phyloP scores from a whole-genome alignment of 2,329 filamentous ascomycete genomes.

The Fusarium nodosum region DNA sequence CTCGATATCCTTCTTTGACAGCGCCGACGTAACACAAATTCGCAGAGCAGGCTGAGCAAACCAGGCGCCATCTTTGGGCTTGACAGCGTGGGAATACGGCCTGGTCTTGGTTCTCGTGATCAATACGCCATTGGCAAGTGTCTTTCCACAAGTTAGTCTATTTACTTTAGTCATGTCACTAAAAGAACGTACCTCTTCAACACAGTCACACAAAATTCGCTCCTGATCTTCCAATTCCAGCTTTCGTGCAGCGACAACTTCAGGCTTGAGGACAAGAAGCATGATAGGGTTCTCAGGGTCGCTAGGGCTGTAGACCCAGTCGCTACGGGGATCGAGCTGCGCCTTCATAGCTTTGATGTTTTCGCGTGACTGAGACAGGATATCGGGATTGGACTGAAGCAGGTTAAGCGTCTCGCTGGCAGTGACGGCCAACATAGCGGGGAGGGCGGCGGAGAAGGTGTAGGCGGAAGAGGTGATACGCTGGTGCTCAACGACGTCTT shows the following conservation, averaged over 20 bases:
- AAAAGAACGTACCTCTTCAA: slow-evolving; percentile 85
- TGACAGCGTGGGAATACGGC: slow-evolving; percentile 73
- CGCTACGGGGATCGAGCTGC: slow-evolving; percentile 91
- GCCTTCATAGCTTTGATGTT: slow-evolving; percentile 87
- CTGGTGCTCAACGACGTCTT: slow-evolving; percentile 95
- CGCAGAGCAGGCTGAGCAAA: slow-evolving; percentile 86
- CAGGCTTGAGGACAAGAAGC: slow-evolving; percentile 84
- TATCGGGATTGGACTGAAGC: slow-evolving; percentile 87
- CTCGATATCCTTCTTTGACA: slow-evolving; percentile 95
- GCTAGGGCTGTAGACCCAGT: slow-evolving; percentile 90
- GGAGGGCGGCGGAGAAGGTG: slow-evolving; percentile 94
- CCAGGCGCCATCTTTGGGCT: slow-evolving; percentile 77
- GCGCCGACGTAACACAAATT: slow-evolving; percentile 87
- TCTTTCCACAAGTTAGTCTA: slow-evolving; percentile 62
- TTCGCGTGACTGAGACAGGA: slow-evolving; percentile 82
- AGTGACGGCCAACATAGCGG: slow-evolving; percentile 94
- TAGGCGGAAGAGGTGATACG: slow-evolving; percentile 93
- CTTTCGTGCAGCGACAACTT: slow-evolving; percentile 79
- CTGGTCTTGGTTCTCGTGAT: slow-evolving; percentile 88
- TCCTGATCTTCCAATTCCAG: slow-evolving; percentile 84
- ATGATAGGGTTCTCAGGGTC: slow-evolving; percentile 87
- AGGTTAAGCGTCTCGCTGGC: slow-evolving; percentile 91
- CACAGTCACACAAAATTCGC: slow-evolving; percentile 85
- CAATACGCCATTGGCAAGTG: slow-evolving; percentile 87
- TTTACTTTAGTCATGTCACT: background rate